Conservation (phyloP, 306 rosid species). For the Cucumis cinereus region DNA sequence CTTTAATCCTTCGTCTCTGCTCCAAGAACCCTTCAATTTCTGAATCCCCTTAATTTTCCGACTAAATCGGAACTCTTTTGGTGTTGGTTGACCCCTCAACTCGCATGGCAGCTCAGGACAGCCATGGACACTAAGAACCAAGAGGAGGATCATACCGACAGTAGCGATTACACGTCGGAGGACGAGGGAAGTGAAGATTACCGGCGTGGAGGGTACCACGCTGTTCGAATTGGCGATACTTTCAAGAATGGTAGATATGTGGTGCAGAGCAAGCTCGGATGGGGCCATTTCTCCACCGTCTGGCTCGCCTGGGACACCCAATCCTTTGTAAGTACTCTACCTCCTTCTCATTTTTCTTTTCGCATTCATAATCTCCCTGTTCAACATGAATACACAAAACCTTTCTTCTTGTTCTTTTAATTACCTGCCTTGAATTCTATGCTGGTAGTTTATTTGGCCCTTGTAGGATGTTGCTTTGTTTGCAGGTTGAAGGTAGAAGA, state of each 20-base stretch:
- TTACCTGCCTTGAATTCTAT: not conserved
- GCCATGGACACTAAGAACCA: conserved; percentile 46
- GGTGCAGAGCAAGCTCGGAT: conserved; percentile 32
- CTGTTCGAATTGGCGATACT: conserved; percentile 25
- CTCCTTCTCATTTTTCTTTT: not conserved
- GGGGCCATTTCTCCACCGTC: conserved; percentile 39
- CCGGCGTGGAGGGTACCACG: conserved; percentile 30
- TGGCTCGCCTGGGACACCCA: conserved; percentile 37
- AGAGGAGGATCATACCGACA: conserved; percentile 42
- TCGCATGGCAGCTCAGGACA: conserved; percentile 6
- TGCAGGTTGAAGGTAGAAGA: not conserved
- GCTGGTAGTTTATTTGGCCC: not conserved
- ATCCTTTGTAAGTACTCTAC: conserved; percentile 26
- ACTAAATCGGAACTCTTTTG: not conserved
- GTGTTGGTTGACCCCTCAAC: not conserved
- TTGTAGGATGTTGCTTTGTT: not conserved
- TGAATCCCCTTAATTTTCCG: not conserved
- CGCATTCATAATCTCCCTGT: not conserved
- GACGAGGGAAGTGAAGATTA: conserved; percentile 33
- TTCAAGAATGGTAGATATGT: conserved; percentile 30
- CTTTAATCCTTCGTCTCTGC: not conserved
- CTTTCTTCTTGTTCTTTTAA: not conserved
- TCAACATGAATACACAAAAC: too few species aligned
- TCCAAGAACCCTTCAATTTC: not conserved
- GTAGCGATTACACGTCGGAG: conserved; percentile 39